Percentiles rank a stretch among this genome's conserved stretches.
These are phyloP conservation scores for Fusarium sp. DNA, from an alignment of 2,329 filamentous ascomycete genomes.

Conservation along the genomic window DNA sequence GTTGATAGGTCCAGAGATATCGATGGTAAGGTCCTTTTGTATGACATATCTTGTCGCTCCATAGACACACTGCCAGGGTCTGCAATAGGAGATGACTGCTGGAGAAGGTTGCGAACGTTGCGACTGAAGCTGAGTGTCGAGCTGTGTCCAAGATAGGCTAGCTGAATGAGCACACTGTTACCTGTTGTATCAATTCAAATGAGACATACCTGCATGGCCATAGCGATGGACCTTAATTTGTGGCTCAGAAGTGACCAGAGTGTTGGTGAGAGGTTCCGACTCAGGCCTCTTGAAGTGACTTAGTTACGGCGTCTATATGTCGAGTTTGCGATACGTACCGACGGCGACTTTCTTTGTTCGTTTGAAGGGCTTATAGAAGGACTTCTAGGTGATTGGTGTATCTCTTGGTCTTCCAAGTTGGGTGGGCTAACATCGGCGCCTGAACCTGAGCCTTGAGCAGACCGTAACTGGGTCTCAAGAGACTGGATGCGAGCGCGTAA, in stretches of 20 bases:
- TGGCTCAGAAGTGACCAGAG: constrained; percentile 36
- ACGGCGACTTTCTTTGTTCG: background rate
- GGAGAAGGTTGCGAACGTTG: constrained; percentile 42
- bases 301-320: background rate
- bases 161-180: background rate
- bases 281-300: background rate
- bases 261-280: constrained; percentile 30
- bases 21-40: constrained; percentile 25
- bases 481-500: constrained; percentile 35
- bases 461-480: constrained; percentile 29
- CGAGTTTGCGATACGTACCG: background rate
- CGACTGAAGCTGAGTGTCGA: constrained; percentile 42
- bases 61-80: constrained; percentile 33
- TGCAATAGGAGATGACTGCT: constrained; percentile 23
- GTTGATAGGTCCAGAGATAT: constrained; percentile 32
- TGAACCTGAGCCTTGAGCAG: background rate
- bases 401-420: background rate
- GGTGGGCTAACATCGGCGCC: too few relatives aligned
- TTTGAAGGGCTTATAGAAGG: background rate
- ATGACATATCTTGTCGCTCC: constrained; percentile 38
- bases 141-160: constrained; percentile 42
- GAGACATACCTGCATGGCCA: constrained; percentile 34
- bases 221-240: constrained; percentile 43
- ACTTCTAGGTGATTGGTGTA: background rate
- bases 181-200: too few relatives aligned